Evolutionary conservation across 2,329 filamentous ascomycete species (phyloP).

Genomic region (Trichoderma breve): DNA sequence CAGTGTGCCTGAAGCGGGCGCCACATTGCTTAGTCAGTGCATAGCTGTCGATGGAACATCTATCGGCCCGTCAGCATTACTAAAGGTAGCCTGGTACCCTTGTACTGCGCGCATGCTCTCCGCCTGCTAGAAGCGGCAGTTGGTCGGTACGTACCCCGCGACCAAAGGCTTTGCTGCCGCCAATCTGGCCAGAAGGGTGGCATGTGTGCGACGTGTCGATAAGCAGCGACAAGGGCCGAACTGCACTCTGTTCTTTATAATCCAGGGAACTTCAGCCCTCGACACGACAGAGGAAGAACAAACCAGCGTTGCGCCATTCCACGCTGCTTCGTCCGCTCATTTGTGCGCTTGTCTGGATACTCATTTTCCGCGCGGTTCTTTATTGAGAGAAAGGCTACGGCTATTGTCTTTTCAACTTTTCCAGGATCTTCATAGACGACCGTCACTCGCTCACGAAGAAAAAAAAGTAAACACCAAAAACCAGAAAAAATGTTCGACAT

Average conservation of each 20-base stretch:
- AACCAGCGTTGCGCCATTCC: not conserved
- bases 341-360: not conserved
- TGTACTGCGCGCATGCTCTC: not conserved
- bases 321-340: conserved; percentile 4
- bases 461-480: not conserved
- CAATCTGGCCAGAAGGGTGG: conserved; percentile 27
- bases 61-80: not conserved
- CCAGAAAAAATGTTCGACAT: conserved; percentile 47
- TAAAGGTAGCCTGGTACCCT: not conserved
- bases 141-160: conserved; percentile 15
- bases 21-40: not conserved
- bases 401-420: not conserved
- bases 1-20: conserved; percentile 27
- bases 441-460: not conserved
- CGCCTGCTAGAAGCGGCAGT: conserved; percentile 8
- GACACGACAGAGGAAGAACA: not conserved
- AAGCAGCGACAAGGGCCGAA: not conserved
- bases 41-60: not conserved
- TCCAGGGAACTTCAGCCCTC: not conserved
- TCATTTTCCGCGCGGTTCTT: not conserved
- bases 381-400: not conserved
- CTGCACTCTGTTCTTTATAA: conserved; percentile 14
- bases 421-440: not conserved
- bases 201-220: conserved; percentile 22
- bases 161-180: conserved; percentile 18